Evolutionary conservation across 345 rosid species (phyloP), one percentile per base, ranked within the genome.

Genomic region (Moringa oleifera): DNA sequence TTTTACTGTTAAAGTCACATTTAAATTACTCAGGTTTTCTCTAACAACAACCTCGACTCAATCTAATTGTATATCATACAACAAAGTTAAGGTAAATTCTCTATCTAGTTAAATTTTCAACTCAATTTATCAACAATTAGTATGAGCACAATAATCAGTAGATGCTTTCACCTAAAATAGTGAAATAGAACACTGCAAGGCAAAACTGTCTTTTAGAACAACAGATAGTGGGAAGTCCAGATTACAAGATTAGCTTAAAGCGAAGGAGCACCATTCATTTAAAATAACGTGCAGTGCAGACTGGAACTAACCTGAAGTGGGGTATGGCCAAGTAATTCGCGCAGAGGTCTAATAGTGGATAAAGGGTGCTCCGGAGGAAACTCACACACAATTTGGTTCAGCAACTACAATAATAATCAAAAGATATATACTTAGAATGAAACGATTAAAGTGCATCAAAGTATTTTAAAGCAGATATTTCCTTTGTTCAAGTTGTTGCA

Each of bases 361-460:
- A 93, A 72, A 0, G 98, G 98, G 68, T 93, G 97, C 60, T 93
- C 98, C 21, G 97, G 91, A 23, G 98, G 97, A 74, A 93, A 88
- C 81, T 93, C 98, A 0, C 98, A 93, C 2, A 90, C 94, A 65
- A 93, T 93, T 88, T 93, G 96, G 71, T 93, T 93, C 65, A 93
- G 80, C 81, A 93, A 71, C 97, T 90, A 83, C 79, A 77, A 53
- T 51, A 50, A 67, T 15, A 24, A 66, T 21, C 28, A 50, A 68
- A 69, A 41, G 24, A 56, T 55, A 64, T 31, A 1, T 0, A 24
- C 45, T 45, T 11, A 41, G 47, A 41, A 41, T 1, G 20, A 49
- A 31, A 51, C 56, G 24, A 25, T 23, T 22, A 63, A 25, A 58
- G 45, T 18, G 20, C 52, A 21, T 57, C 11, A n/a, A 11, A 59